Evolutionary conservation across 257 asterid species (phyloP), one percentile per base, ranked within the genome.

Genomic region (Nemophila menziesii): DNA sequence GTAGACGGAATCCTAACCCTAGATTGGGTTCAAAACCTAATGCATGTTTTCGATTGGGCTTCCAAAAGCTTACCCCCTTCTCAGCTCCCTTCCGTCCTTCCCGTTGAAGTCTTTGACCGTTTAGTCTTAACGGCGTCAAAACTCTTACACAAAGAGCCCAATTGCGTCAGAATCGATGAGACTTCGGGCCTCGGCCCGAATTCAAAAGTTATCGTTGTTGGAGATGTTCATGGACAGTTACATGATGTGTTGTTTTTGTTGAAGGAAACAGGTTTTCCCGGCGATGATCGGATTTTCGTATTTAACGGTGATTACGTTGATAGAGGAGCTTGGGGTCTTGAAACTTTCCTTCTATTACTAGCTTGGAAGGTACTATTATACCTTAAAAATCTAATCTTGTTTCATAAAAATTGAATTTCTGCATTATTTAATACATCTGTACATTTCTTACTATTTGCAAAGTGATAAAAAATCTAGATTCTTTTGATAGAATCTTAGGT

Each of bases 301-400:
- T 90, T 90, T 62, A 90, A 90, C 46, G 99, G 96, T 38, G 99
- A 90, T 66, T 90, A 90, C 54, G 99, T 90, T 38, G 99, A 90
- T 57, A 61, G 99, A 44, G 99, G 96, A 37, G 99, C 96, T 39
- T 85, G 99, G 99, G 99, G 99, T 36, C 94, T 90, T 43, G 99
- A 90, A 72, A 84, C 82, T 39, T 90, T 81, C 29, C 59, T 90
- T 21, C 51, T 71, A 20, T 55, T 90, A 57, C 70, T 85, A 54
- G 93, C 99, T 56, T 90, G 99, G 96, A 90, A 85, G 98, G 98
- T 89, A 62, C n/a, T n/a, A n/a, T n/a, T n/a, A n/a, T n/a, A n/a
- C n/a, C n/a, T n/a, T n/a, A n/a, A n/a, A n/a, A n/a, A n/a, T n/a
- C n/a, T n/a, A n/a, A n/a, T n/a, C n/a, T n/a, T n/a, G n/a, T n/a